phyloP scores from a whole-genome alignment of 495 filamentous ascomycete species.

The Evernia prunastri region DNA sequence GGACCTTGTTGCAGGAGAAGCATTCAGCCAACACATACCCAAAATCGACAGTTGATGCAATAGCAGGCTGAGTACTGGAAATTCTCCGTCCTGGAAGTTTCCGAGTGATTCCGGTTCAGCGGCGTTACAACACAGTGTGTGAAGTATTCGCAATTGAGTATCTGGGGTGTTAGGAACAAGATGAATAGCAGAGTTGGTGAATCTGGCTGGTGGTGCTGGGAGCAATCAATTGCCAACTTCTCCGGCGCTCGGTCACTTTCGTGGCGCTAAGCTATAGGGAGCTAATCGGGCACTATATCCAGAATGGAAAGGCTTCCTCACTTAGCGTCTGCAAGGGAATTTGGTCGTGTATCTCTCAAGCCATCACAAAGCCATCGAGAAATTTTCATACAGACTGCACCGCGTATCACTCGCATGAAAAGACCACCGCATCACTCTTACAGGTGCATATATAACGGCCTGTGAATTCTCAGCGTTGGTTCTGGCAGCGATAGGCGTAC shows the following conservation, averaged over 20 bases:
- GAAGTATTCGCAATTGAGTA: background rate
- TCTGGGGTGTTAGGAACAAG: background rate
- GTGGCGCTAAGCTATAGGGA: background rate
- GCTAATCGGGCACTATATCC: background rate
- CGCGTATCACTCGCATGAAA: background rate
- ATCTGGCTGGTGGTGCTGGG: background rate
- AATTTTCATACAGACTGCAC: background rate
- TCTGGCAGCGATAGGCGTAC: background rate
- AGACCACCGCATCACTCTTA: background rate
- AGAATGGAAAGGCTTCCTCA: background rate
- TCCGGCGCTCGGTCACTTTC: background rate
- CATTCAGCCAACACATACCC: conserved; percentile 9
- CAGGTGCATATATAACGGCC: background rate
- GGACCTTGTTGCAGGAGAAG: background rate
- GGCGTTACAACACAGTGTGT: too few species aligned
- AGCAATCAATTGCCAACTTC: background rate
- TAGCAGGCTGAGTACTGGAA: conserved; percentile 3
- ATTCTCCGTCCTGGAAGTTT: conserved; percentile 1
- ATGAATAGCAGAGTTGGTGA: background rate
- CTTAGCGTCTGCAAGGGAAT: background rate
- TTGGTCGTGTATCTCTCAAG: too few species aligned
- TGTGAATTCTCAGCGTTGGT: background rate
- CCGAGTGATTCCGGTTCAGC: background rate
- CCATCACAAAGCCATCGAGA: background rate
- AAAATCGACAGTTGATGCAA: conserved; percentile 26